A percentile compares a stretch with the other conserved stretches of the same genome.
phyloP scores from a whole-genome alignment of 192 early-diverging fungal species.

The Coemansia sp. region DNA sequence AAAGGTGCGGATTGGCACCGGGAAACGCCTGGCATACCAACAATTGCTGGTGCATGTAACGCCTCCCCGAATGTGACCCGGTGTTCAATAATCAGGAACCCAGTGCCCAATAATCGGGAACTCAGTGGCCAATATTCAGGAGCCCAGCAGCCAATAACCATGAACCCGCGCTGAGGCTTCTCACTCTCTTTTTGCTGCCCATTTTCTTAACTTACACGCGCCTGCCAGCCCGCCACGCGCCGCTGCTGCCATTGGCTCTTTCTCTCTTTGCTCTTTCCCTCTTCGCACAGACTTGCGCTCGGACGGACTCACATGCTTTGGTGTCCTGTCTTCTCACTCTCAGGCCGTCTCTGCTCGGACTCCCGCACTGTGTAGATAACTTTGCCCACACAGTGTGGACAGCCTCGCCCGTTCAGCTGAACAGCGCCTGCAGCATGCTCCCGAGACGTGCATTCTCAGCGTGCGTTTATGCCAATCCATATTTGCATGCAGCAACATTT shows the following conservation, averaged over 20 bases:
- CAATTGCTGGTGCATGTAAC: not conserved
- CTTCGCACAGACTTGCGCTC: not conserved
- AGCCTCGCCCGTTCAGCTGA: not conserved
- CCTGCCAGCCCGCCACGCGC: conserved; percentile 16
- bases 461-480: not conserved
- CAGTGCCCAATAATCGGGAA: not conserved
- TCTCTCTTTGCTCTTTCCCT: not conserved
- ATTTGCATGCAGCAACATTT: not conserved
- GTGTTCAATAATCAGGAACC: conserved; percentile 10
- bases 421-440: not conserved
- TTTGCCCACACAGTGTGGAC: not conserved
- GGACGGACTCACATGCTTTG: not conserved
- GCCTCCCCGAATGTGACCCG: conserved; percentile 10
- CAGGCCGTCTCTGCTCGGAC: not conserved
- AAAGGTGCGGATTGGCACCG: conserved; percentile 4
- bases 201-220: not conserved
- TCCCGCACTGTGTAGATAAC: not conserved
- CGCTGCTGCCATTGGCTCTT: conserved; percentile 13
- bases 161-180: not conserved
- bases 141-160: not conserved
- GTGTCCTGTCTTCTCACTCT: too few relatives aligned
- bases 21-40: conserved; percentile 9
- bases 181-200: not conserved
- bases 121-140: not conserved
- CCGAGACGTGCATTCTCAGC: not conserved